phyloP scores from a whole-genome alignment of 495 filamentous ascomycete species.

The Tirmania nivea region DNA sequence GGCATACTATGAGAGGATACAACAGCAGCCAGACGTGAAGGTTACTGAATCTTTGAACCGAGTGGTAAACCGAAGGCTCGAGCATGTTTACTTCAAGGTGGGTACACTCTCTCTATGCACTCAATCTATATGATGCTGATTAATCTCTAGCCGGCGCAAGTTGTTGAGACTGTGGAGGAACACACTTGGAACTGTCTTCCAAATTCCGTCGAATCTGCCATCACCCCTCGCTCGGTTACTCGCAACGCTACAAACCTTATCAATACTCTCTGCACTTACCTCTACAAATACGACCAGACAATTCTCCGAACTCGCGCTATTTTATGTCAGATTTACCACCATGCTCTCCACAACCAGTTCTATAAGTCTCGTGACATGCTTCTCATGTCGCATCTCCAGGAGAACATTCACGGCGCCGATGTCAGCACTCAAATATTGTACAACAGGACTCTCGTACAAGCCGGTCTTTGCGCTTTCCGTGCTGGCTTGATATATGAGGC shows the following conservation, averaged over 20 bases:
- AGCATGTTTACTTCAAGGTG: constrained; percentile 97
- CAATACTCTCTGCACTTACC: constrained; percentile 75
- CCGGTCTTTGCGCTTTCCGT: constrained; percentile 94
- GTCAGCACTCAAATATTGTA: constrained; percentile 94
- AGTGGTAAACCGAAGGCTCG: constrained; percentile 75
- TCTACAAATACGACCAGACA: constrained; percentile 80
- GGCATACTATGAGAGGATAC: constrained; percentile 52
- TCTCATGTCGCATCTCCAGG: constrained; percentile 98
- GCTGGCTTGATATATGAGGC: constrained; percentile 92
- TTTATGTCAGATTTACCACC: constrained; percentile 96
- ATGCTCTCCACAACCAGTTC: constrained; percentile 90
- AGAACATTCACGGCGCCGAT: constrained; percentile 86
- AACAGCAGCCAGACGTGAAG: constrained; percentile 28
- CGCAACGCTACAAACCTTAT: constrained; percentile 45
- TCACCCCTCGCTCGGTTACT: constrained; percentile 47
- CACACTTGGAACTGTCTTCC: constrained; percentile 76
- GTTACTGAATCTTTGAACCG: constrained; percentile 62
- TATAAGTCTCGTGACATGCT: constrained; percentile 95
- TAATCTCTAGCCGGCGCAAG: constrained; percentile 47
- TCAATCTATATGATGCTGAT: constrained; percentile 14
- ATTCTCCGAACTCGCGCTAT: constrained; percentile 91
- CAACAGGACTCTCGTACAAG: constrained; percentile 94
- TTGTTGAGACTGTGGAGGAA: constrained; percentile 79
- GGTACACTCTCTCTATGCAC: constrained; percentile 6
- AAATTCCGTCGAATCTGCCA: constrained; percentile 42